Conservation (phyloP, 805 yeast species). For the Lachancea meyersii region DNA sequence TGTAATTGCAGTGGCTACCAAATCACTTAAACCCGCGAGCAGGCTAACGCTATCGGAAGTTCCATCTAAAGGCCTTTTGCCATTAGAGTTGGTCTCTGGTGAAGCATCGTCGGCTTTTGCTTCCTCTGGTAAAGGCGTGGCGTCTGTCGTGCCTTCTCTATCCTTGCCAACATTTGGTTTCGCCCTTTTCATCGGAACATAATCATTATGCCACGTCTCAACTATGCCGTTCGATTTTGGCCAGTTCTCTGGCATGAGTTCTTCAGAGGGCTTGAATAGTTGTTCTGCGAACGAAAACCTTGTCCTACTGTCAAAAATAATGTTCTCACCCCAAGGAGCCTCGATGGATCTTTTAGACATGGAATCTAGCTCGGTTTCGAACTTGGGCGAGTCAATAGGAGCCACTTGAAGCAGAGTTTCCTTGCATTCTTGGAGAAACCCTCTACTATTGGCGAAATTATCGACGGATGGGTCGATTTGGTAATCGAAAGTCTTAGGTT, state of each 20-base stretch:
- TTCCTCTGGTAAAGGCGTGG: conserved; percentile 21
- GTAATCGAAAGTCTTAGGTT: conserved; percentile 21
- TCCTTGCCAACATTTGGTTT: conserved; percentile 33
- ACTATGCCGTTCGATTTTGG: conserved; percentile 47
- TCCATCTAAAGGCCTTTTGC: conserved; percentile 25
- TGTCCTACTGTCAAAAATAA: conserved; percentile 51
- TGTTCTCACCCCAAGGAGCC: conserved; percentile 66
- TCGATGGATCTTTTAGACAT: conserved; percentile 50
- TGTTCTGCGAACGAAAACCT: conserved; percentile 63
- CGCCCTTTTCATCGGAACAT: conserved; percentile 64
- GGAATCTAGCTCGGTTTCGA: conserved; percentile 24
- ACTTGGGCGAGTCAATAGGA: conserved; percentile 21
- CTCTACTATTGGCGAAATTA: conserved; percentile 47
- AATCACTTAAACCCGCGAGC: conserved; percentile 49
- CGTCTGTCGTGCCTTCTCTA: conserved; percentile 27
- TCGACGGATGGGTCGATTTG: conserved; percentile 44
- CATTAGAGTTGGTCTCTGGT: conserved; percentile 24
- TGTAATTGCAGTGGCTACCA: conserved; percentile 51
- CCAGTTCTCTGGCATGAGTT: conserved; percentile 34
- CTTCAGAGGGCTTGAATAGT: conserved; percentile 57
- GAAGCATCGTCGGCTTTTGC: conserved; percentile 13
- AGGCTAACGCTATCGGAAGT: conserved; percentile 13
- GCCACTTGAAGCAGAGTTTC: conserved; percentile 56
- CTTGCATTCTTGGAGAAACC: conserved; percentile 63
- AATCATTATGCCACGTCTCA: conserved; percentile 50